Evolutionary conservation across 345 rosid species (phyloP), one percentile per base, ranked within the genome.

Genomic region (Microthlaspi erraticum): DNA sequence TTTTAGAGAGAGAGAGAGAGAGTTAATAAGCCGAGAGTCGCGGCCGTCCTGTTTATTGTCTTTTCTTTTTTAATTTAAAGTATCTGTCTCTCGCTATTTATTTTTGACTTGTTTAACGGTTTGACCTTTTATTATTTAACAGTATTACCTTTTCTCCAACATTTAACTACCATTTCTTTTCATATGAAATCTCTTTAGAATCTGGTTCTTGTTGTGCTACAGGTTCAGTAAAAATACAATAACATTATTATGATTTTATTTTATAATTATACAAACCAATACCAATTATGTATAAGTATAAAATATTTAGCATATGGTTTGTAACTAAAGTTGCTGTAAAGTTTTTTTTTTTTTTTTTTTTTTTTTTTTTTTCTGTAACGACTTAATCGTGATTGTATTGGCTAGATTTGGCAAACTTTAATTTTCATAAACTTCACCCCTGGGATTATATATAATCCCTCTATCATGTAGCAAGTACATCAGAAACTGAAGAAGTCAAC

Each of bases 11-110:
- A 74, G 73, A 74, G 69, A 67, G 50, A 36, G 8, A 16, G 64
- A 19, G 4, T 26, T 26, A 26, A 26, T 26, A 26, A 39, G 33
- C 79, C n/a, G 71, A 70, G 41, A 43, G 2, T 75, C 16, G 69
- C 74, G 78, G 78, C 51, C 59, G 62, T 60, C 68, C 73, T 58
- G 56, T 66, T 66, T 57, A 4, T 73, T 34, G 14, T 54, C 36
- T 33, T 14, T 52, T 16, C 1, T 3, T 49, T 14, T n/a, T n/a
- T 43, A 2, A 2, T 34, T n/a, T 23, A 17, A 20, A 11, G n/a
- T 7, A 38, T 66, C 59, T 64, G 52, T 64, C 16, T n/a, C n/a
- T 73, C 36, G 29, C 59, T 49, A 12, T 64, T 72, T 44, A 14
- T 12, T 64, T 62, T 55, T 72, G 70, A 53, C 70, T 54, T 71